These are phyloP conservation scores for Psidium friedrichsthalianum DNA, from an alignment of 345 rosid genomes.

Conservation along the genomic window DNA sequence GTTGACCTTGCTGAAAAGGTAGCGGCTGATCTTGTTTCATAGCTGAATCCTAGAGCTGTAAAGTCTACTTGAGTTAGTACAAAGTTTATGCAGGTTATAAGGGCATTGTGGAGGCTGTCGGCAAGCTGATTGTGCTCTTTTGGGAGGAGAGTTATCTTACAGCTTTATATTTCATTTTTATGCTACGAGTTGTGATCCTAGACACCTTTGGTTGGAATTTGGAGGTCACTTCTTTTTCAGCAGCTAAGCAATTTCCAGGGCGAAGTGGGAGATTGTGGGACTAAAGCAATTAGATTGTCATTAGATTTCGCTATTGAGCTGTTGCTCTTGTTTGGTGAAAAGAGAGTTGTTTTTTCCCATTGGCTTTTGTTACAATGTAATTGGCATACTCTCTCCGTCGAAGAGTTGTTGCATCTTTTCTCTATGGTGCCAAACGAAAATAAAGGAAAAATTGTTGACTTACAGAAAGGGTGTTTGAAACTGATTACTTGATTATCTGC, in stretches of 20 bases:
- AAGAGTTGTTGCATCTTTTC: background rate
- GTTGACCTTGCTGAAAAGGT: slow-evolving; percentile 98
- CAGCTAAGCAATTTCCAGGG: background rate
- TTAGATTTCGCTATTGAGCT: background rate
- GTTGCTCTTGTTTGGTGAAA: background rate
- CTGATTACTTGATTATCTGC: background rate
- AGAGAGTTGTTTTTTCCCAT: background rate
- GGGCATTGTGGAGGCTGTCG: slow-evolving; percentile 92
- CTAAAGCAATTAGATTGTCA: background rate
- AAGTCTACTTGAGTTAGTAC: background rate
- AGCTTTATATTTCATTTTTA: background rate
- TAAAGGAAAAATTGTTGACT: background rate
- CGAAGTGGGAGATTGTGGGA: background rate
- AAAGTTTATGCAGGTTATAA: slow-evolving; percentile 45
- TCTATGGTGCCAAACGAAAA: background rate
- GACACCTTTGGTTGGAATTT: background rate
- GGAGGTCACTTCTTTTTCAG: background rate
- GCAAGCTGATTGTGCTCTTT: slow-evolving; percentile 67
- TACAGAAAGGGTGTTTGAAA: background rate
- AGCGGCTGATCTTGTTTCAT: background rate
- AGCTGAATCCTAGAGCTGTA: background rate
- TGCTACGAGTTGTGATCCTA: background rate
- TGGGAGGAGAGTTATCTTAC: slow-evolving; percentile 85
- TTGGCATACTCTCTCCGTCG: background rate
- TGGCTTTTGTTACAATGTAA: background rate